Conservation (phyloP, 2,329 filamentous ascomycete species). For the Mycosphaerelloides madeirae region DNA sequence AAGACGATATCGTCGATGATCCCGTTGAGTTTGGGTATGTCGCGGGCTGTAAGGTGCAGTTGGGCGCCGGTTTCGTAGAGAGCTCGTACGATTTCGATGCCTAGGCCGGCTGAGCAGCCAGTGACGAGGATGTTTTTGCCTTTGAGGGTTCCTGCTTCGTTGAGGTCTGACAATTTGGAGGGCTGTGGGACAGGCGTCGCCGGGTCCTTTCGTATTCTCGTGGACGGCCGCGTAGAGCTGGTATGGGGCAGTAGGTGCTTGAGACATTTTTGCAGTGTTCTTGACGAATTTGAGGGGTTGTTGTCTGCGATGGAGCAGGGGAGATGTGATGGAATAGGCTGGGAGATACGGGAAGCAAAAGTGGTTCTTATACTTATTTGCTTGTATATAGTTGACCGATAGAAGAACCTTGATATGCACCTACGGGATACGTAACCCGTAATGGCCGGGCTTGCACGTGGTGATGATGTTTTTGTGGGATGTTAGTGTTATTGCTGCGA, state of each 20-base stretch:
- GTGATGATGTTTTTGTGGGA: too few relatives aligned
- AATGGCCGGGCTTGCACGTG: too few relatives aligned
- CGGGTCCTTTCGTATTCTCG: slow-evolving; percentile 19
- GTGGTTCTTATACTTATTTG: too few relatives aligned
- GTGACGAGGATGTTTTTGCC: slow-evolving; percentile 42
- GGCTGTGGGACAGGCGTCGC: slow-evolving; percentile 29
- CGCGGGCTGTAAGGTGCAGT: slow-evolving; percentile 42
- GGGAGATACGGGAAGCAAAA: too few relatives aligned
- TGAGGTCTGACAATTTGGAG: slow-evolving; percentile 24
- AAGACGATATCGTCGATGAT: slow-evolving; percentile 27
- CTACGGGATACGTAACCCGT: too few relatives aligned
- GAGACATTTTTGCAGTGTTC: slow-evolving; percentile 16
- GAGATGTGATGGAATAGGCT: too few relatives aligned
- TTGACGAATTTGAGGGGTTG: too few relatives aligned
- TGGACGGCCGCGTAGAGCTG: slow-evolving; percentile 25
- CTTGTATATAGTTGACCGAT: too few relatives aligned
- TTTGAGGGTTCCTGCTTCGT: slow-evolving; percentile 31
- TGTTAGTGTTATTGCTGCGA: too few relatives aligned
- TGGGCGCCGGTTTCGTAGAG: slow-evolving; percentile 44
- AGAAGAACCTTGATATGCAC: too few relatives aligned
- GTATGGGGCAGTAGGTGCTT: slow-evolving; percentile 20
- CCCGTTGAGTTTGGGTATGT: slow-evolving; percentile 38
- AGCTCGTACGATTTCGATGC: slow-evolving; percentile 42
- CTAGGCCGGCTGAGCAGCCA: slow-evolving; percentile 44
- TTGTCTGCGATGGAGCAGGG: too few relatives aligned